These are phyloP conservation scores for Sesbania bispinosa DNA, from an alignment of 306 rosid species.

Conservation along the genomic window DNA sequence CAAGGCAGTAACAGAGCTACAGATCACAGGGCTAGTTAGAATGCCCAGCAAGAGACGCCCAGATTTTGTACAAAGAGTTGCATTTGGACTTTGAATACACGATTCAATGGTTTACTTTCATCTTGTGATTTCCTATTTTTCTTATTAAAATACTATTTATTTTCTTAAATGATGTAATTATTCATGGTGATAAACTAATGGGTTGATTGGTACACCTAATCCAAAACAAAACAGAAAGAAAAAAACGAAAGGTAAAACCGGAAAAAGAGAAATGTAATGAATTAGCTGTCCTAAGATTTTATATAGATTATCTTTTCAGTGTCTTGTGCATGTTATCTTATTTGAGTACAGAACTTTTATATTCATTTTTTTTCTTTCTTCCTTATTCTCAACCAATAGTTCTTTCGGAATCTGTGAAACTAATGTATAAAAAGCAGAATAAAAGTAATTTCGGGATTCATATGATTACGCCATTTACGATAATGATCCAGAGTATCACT, in stretches of 20 bases:
- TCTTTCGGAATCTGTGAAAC: background rate
- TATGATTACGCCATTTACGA: too few species aligned
- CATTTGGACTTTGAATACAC: conserved; percentile 66
- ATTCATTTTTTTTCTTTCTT: background rate
- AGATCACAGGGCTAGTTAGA: conserved; percentile 79
- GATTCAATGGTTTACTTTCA: background rate
- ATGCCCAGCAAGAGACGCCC: conserved; percentile 92
- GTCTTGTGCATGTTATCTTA: background rate
- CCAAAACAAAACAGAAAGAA: background rate
- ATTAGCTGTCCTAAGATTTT: too few species aligned
- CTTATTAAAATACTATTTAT: background rate
- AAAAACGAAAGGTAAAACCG: background rate
- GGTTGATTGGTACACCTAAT: background rate
- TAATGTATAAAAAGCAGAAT: background rate
- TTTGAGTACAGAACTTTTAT: background rate
- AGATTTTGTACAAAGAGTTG: conserved; percentile 80
- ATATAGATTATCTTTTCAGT: too few species aligned
- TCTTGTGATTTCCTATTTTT: background rate
- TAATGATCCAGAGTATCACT: too few species aligned
- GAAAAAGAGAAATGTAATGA: too few species aligned
- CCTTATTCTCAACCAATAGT: background rate
- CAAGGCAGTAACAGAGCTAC: conserved; percentile 77
- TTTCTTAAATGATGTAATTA: background rate
- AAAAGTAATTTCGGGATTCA: too few species aligned
- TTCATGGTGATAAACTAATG: background rate